Evolutionary conservation across 2,329 filamentous ascomycete species (phyloP).

Genomic region (Trichoderma brevicompactum): DNA sequence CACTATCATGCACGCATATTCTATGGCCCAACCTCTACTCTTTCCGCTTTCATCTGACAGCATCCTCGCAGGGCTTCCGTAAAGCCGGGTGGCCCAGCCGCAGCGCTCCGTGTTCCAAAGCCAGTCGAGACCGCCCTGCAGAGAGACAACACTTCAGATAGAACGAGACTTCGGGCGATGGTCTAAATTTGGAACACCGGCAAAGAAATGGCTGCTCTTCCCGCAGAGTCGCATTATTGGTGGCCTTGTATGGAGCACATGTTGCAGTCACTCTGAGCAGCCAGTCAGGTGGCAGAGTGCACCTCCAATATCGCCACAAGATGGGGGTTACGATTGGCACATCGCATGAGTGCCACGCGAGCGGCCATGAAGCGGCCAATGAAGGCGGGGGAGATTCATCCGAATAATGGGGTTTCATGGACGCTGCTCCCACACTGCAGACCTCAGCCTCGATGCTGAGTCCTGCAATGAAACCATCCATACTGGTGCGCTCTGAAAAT

Average conservation of each 20-base stretch:
- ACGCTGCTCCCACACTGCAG: constrained; percentile 20
- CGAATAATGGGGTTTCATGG: not conserved
- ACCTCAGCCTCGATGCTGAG: constrained; percentile 25
- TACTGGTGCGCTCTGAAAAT: not conserved
- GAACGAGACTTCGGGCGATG: not conserved
- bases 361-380: constrained; percentile 14
- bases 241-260: constrained; percentile 6
- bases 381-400: not conserved
- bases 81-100: not conserved
- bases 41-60: not conserved
- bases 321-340: not conserved
- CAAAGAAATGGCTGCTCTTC: not conserved
- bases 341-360: constrained; percentile 13
- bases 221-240: constrained; percentile 17
- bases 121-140: not conserved
- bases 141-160: not conserved
- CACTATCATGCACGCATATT: not conserved
- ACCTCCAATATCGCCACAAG: constrained; percentile 3
- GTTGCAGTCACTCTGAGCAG: not conserved
- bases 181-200: constrained; percentile 18
- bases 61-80: not conserved
- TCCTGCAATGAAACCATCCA: constrained; percentile 22
- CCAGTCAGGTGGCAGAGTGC: constrained; percentile 5
- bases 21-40: not conserved
- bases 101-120: not conserved